Base-by-base conservation (phyloP, 306 rosid genomes). In the Inga oerstediana region DNA sequence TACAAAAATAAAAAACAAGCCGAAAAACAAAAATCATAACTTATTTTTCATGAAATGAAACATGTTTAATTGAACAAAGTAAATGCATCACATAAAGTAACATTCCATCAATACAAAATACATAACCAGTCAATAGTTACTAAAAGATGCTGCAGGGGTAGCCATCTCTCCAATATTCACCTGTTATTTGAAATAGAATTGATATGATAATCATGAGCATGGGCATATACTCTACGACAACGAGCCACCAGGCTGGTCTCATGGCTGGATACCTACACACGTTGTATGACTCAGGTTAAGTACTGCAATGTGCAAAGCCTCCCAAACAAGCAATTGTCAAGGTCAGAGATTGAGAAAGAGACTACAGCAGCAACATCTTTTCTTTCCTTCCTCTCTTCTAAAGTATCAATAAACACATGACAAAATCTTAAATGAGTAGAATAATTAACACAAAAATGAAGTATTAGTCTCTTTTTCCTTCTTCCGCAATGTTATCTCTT, bases 151-250 rank as follows among this genome's bases (percentile, higher is more conserved):
- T 61, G 5, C 39, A 12, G 44, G 12, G 49, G 70, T 64, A 74
- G n/a, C 74, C 70, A 37, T 24, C 70, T 59, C 74, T 59, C 64
- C n/a, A 58, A 68, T 61, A 74, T 81, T 82, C 83, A 96, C 99
- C 99, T 97, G 97, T 97, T 97, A 80, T 92, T 97, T 64, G 99
- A 97, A 81, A 97, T 97, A 61, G 99, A 97, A 83, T 97, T 97
- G 87, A 97, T 97, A 86, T 97, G 99, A 86, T 97, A 97, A 84
- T 97, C 99, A 86, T 97, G 99, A 34, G 99, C 99, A 85, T 97
- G 99, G 34, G 98, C 99, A 87, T 97, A 97, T 74, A 97, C 97
- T 86, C 98, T 91, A 77, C 99, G 98, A 84, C 98, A 97, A 87
- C 99, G 93, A 76, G 99, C 99, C 44, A 89, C 83, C 84, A 90